Base-by-base conservation (phyloP, 2,329 filamentous ascomycete genomes). In the Fusarium longipes region DNA sequence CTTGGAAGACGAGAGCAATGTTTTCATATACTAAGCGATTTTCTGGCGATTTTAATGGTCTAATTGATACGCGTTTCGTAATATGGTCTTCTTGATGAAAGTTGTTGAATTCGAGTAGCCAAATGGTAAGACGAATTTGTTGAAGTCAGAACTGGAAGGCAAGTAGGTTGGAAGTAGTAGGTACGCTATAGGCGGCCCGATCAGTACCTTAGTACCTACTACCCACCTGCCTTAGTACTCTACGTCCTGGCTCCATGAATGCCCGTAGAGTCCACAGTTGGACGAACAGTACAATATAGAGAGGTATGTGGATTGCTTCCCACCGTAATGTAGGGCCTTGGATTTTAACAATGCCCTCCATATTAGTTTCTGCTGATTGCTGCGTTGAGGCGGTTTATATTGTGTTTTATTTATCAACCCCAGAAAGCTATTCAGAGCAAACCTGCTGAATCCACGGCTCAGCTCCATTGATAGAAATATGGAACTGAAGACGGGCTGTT, bases 121-220 rank as follows among this genome's bases (percentile, higher is more conserved):
- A 38, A 27, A 54, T 43, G 22, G 45, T 20, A 39, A 25, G 8
- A n/a, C 8, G n/a, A 49, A 38, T 24, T 32, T 25, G 22, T 38
- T 49, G 14, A 54, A 45, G 39, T 35, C 29, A 36, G 47, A 40
- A 33, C 22, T n/a, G n/a, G n/a, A n/a, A n/a, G n/a, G n/a, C n/a
- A n/a, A n/a, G n/a, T n/a, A n/a, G n/a, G n/a, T n/a, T n/a, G n/a
- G 32, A 47, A 47, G 29, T 61, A 39, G 45, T 54, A 29, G 8
- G n/a, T 43, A 29, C 39, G 48, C 48, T 58, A 49, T n/a, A 49
- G 45, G 45, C 22, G 56, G 35, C 40, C 57, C 39, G 58, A 61
- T 35, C 57, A 43, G 24, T 24, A 27, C 22, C n/a, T n/a, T n/a
- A n/a, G n/a, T n/a, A n/a, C n/a, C n/a, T n/a, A n/a, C n/a, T n/a